Base-by-base conservation (phyloP, 2,329 filamentous ascomycete genomes). In the Dothideomycetidae sp. region DNA sequence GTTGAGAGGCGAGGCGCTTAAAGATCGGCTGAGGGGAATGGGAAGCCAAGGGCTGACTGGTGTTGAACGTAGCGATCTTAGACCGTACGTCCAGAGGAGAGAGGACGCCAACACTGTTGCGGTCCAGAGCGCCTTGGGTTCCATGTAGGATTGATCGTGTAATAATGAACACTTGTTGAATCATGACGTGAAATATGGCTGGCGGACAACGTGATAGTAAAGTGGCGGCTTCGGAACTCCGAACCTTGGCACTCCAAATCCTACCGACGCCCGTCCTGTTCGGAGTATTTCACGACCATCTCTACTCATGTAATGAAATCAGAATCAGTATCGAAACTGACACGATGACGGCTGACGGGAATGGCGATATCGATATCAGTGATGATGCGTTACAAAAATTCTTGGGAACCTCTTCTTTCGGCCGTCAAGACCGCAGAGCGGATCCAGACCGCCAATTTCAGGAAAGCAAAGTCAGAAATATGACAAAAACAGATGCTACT, bases 361-460 rank as follows among this genome's bases (percentile, higher is more conserved):
- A 38, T 12, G 10, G 15, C 10, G 23, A 33, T 11, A 29, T 42
- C 4, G 40, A 45, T 10, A 49, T 45, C 37, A 56, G 62, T 38
- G 73, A 83, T 53, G 78, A 84, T 45, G 75, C 77, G 29, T 71
- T 88, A 67, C 71, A 77, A 52, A 70, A 74, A 35, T 92, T 85
- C 53, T 62, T 94, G 43, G 86, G 88, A 1, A 68, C 76, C 2
- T 74, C 82, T 0, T 75, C 82, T 0, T 94, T 96, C 55, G 88
- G 88, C 36, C 93, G 88, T 57, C 79, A 81, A 55, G 69, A 75
- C 26, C 77, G 73, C 48, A 73, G 77, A 45, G 66, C 81, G 48
- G 75, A 93, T 57, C 68, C 88, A 45, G 72, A 75, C 37, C 78
- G 77, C 40, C 86, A 93, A 59, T 80, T 96, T 47, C 76, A 88